Percentiles rank a stretch among this genome's conserved stretches.
Evolutionary conservation across 2,329 filamentous ascomycete genomes (phyloP).

Genomic region (Lachnellula subtilissima): DNA sequence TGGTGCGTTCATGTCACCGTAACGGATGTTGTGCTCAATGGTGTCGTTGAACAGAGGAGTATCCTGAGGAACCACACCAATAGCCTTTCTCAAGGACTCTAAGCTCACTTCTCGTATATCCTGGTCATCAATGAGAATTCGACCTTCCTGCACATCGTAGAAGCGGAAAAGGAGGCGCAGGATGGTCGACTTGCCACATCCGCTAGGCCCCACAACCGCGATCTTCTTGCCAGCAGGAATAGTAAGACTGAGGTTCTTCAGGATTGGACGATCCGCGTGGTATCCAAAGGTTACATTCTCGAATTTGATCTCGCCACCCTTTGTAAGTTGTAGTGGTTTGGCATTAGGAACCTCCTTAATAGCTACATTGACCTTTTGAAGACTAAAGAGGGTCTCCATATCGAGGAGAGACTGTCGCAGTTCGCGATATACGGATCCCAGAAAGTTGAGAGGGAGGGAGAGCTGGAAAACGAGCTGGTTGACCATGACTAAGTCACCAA

Average conservation of each 20-base stretch:
- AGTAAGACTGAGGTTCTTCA: conserved; percentile 77
- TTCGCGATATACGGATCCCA: conserved; percentile 97
- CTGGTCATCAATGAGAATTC: conserved; percentile 88
- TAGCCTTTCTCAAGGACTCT: conserved; percentile 76
- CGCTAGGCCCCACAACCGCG: conserved; percentile 89
- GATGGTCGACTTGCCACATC: conserved; percentile 94
- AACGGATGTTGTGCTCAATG: conserved; percentile 91
- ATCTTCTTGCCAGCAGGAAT: conserved; percentile 96
- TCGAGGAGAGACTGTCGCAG: conserved; percentile 90
- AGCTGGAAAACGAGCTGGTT: conserved; percentile 99
- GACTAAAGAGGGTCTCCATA: conserved; percentile 97
- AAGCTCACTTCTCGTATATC: conserved; percentile 80
- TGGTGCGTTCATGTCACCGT: conserved; percentile 75
- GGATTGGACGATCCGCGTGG: conserved; percentile 76
- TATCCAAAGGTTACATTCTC: conserved; percentile 96
- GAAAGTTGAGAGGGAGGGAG: conserved; percentile 92
- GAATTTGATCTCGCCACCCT: conserved; percentile 85
- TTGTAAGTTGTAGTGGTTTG: conserved; percentile 63
- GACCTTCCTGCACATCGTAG: conserved; percentile 81
- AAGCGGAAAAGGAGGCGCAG: conserved; percentile 87
- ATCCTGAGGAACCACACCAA: conserved; percentile 95
- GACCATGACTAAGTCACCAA: conserved; percentile 96
- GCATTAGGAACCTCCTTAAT: conserved; percentile 76
- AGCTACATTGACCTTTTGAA: conserved; percentile 91
- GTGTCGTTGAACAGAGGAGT: conserved; percentile 97